A percentile compares a stretch with the other conserved stretches of the same genome.
These are phyloP conservation scores for Raddia guianensis DNA, from an alignment of 176 grass and related monocot species.

Conservation along the genomic window DNA sequence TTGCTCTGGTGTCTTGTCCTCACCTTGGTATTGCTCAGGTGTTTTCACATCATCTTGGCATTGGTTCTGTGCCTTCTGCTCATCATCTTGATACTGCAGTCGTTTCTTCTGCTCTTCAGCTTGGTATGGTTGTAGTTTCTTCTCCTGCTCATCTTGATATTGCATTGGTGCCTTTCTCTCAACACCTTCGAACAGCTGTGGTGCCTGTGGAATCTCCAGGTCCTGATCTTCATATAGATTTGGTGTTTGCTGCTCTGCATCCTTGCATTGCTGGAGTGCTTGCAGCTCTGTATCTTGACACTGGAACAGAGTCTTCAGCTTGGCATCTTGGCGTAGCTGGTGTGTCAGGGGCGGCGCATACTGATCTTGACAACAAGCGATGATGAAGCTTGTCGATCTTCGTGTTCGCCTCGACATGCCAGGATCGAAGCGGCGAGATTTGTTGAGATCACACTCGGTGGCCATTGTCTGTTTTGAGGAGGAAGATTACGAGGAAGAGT, in stretches of 20 bases:
- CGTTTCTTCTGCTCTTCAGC: slow-evolving; percentile 18
- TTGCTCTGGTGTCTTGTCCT: neutral
- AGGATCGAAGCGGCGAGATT: slow-evolving; percentile 66
- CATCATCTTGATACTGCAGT: slow-evolving; percentile 28
- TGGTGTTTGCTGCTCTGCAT: slow-evolving; percentile 21
- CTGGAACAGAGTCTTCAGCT: slow-evolving; percentile 40
- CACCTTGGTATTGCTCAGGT: slow-evolving; percentile 22
- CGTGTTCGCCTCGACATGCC: slow-evolving; percentile 89
- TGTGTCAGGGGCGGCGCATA: slow-evolving; percentile 26
- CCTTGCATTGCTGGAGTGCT: slow-evolving; percentile 31
- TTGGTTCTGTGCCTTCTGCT: slow-evolving; percentile 29
- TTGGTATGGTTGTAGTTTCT: slow-evolving; percentile 13
- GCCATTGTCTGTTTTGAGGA: slow-evolving; percentile 63
- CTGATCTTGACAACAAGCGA: slow-evolving; percentile 40
- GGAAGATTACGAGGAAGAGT: slow-evolving; percentile 40
- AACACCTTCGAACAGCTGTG: slow-evolving; percentile 32
- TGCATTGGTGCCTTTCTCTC: slow-evolving; percentile 10
- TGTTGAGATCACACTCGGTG: slow-evolving; percentile 53
- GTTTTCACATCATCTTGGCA: slow-evolving; percentile 30
- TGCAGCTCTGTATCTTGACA: slow-evolving; percentile 41
- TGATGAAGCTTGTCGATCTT: slow-evolving; percentile 47
- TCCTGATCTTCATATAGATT: slow-evolving; percentile 18
- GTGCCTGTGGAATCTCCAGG: slow-evolving; percentile 20
- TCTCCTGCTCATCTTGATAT: slow-evolving; percentile 38
- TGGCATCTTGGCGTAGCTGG: slow-evolving; percentile 33